Evolutionary conservation across 2,329 filamentous ascomycete genomes (phyloP), one percentile per base, ranked within the genome.

Genomic region (Paecilomyces sp.): DNA sequence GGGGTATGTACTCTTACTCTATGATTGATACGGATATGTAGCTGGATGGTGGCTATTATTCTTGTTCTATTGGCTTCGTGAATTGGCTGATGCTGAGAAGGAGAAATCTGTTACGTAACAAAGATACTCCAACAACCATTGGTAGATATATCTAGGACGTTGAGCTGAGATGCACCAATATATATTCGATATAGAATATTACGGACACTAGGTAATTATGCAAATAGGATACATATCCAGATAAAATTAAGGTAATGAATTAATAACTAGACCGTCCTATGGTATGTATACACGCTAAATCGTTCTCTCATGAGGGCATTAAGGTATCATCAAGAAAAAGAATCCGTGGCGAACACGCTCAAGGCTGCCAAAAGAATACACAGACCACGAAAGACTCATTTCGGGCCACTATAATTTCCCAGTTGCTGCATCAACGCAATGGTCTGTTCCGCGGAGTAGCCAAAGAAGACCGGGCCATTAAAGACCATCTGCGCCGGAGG

Each of bases 391-490:
- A 47, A n/a, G 41, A 15, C 41, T 25, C 47, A 36, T 63, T 57
- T 63, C 41, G 58, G 33, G 51, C 65, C 60, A 22, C 63, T 63
- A 53, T 63, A 22, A 3, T 60, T 62, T 12, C 65, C 66, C 22
- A 78, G 82, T 58, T 85, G 81, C 65, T 89, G 86, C 79, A 95
- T 83, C 57, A 95, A 82, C 58, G 85, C 81, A 25, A 90, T 83
- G n/a, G 90, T 89, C 71, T 95, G 88, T 61, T 95, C 90, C 62
- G 91, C 84, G 9, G 88, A 86, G 69, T 96, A 97, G 0, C 93
- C 93, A 67, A 97, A 91, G 70, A 97, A 97, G 0, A 97, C 92
- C 0, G 93, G 93, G 0, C 93, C 93, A 8, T 90, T 96, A 70
- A 97, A 96, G 0, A 95, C 81, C 84, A 97, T 89, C 66, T 89